Base-by-base conservation (phyloP, 1,284 basidiomycete genomes). In the Amylostereum chailletii region DNA sequence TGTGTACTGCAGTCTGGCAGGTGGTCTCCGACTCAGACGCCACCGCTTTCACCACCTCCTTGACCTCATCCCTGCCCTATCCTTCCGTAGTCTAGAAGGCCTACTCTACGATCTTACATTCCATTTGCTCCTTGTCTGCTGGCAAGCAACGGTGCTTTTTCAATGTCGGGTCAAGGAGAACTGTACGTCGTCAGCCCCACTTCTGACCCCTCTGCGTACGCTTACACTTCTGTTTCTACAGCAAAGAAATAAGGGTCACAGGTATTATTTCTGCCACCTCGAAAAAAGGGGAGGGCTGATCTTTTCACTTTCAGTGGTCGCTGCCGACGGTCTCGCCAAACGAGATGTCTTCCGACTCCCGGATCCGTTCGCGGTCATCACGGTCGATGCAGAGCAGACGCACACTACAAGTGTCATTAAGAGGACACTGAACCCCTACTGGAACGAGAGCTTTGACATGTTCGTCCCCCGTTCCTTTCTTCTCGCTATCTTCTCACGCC, bases 391-490 rank as follows among this genome's bases (percentile, higher is more conserved):
- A 45, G 90, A 96, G 66, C 94, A 97, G 70, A 95, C 93, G 2
- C 86, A 86, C 65, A 93, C 92, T 27, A 97, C 94, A 3, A 83
- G 81, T 52, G 84, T 90, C 51, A 80, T 89, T 66, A 91, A 83
- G 68, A 84, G 80, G 67, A 86, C 90, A 0, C 72, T 95, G 55
- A 93, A 84, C 65, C 93, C 93, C 2, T 84, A 89, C 55, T 97
- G 94, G 94, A 94, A 93, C 62, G 91, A 95, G 68, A 81, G 83
- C 60, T 95, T 95, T 65, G 91, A 95, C 65, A 82, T 95, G 91
- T 92, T 53, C 60, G 82, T 64, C 9, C 3, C 9, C 31, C 3
- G 26, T 33, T 38, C 31, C 27, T 32, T 2, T 26, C 37, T 55
- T 11, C 51, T 34, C 4, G 7, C 42, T 27, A 29, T 44, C 11